phyloP scores from a whole-genome alignment of 2,329 filamentous ascomycete genomes.

The Microthyrium microscopicum region DNA sequence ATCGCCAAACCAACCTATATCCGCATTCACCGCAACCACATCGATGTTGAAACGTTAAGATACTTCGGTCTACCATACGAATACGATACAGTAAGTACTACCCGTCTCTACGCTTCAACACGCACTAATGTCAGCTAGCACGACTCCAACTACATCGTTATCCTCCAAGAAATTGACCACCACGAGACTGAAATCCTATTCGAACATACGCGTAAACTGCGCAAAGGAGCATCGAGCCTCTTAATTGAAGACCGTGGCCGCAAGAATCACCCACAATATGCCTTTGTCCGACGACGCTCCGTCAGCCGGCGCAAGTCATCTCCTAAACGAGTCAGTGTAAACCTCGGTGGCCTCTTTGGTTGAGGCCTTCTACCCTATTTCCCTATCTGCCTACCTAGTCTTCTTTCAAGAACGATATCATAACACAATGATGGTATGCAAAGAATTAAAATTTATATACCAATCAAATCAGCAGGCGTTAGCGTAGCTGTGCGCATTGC shows the following conservation, averaged over 20 bases:
- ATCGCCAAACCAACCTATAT: slow-evolving; percentile 24
- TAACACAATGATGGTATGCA: too few relatives aligned
- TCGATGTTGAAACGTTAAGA: slow-evolving; percentile 28
- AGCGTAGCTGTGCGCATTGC: too few relatives aligned
- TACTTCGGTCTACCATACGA: slow-evolving; percentile 33
- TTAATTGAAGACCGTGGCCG: slow-evolving; percentile 26
- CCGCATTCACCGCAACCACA: slow-evolving; percentile 29
- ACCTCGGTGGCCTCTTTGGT: too few relatives aligned
- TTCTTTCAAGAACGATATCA: too few relatives aligned
- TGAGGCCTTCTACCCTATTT: too few relatives aligned
- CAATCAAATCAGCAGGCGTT: too few relatives aligned
- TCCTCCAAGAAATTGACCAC: slow-evolving; percentile 31
- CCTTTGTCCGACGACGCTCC: slow-evolving; percentile 26
- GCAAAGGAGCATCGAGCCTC: slow-evolving; percentile 18
- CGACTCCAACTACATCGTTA: slow-evolving; percentile 32
- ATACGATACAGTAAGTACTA: slow-evolving; percentile 27
- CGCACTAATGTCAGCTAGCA: neutral
- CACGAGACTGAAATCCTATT: slow-evolving; percentile 32
- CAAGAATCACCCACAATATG: slow-evolving; percentile 25
- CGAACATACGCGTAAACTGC: slow-evolving; percentile 31
- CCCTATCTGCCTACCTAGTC: too few relatives aligned
- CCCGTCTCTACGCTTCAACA: neutral
- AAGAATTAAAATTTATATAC: too few relatives aligned
- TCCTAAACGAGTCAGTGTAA: too few relatives aligned
- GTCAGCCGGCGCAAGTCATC: neutral